Evolutionary conservation across 1,284 basidiomycete genomes (phyloP).

Genomic region (Coniferiporia sulphurascens): DNA sequence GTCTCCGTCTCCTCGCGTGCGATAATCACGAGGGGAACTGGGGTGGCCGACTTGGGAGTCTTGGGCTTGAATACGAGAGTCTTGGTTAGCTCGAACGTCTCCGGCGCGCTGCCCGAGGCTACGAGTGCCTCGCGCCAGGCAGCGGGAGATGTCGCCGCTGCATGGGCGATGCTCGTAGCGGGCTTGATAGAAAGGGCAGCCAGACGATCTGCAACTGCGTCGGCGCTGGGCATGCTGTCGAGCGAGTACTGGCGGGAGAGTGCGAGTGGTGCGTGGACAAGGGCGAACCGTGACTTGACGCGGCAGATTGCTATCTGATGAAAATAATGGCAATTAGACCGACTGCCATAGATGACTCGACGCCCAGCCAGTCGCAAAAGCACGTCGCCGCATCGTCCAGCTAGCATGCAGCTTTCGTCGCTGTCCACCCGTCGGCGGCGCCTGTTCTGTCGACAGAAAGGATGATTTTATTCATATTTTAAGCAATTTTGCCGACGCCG

Average conservation of each 20-base stretch:
- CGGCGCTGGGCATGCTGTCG: slow-evolving; percentile 6
- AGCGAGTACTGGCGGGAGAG: slow-evolving; percentile 15
- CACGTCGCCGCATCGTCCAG: slow-evolving; percentile 10
- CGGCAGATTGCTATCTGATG: slow-evolving; percentile 10
- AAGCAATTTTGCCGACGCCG: neutral
- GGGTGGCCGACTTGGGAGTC: slow-evolving; percentile 82
- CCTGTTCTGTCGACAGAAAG: slow-evolving; percentile 1
- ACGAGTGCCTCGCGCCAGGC: slow-evolving; percentile 64
- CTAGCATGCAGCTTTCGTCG: slow-evolving; percentile 12
- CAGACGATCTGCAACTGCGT: slow-evolving; percentile 5
- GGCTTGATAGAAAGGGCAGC: slow-evolving; percentile 46
- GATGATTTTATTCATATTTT: neutral
- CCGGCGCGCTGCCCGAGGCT: slow-evolving; percentile 35
- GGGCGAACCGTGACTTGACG: slow-evolving; percentile 28
- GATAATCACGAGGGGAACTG: slow-evolving; percentile 84
- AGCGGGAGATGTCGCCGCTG: slow-evolving; percentile 54
- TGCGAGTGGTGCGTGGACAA: slow-evolving; percentile 16
- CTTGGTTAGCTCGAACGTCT: slow-evolving; percentile 69
- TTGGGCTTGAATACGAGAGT: slow-evolving; percentile 89
- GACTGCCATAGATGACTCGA: neutral
- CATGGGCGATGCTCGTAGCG: slow-evolving; percentile 46
- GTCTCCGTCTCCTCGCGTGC: slow-evolving; percentile 83
- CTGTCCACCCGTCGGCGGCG: neutral
- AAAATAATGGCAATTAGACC: neutral
- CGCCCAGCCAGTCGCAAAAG: slow-evolving; percentile 3